These are phyloP conservation scores for Starmerella stellata DNA, from an alignment of 805 yeast genomes.

Conservation along the genomic window DNA sequence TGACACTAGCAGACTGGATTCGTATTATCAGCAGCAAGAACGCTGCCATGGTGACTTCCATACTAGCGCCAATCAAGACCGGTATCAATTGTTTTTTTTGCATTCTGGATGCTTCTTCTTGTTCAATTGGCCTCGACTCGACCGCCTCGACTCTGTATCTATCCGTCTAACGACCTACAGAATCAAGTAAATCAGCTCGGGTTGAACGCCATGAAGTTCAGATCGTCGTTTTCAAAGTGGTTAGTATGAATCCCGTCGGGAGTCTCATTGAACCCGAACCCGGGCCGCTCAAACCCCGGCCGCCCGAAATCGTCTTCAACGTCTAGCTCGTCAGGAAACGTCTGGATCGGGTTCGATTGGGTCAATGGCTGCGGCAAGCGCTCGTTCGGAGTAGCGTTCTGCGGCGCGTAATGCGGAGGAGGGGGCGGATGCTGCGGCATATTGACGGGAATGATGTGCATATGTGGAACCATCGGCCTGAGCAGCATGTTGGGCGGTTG, in stretches of 20 bases:
- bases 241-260: background rate
- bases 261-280: background rate
- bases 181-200: slow-evolving; percentile 16
- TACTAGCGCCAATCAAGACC: too few relatives aligned
- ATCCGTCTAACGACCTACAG: too few relatives aligned
- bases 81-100: too few relatives aligned
- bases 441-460: background rate
- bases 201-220: slow-evolving; percentile 17
- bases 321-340: background rate
- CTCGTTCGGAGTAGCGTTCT: background rate
- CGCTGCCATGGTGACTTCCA: too few relatives aligned
- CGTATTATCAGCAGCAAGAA: too few relatives aligned
- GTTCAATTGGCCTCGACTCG: too few relatives aligned
- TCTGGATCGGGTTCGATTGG: background rate
- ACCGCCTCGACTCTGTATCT: too few relatives aligned
- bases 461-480: background rate
- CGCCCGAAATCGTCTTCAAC: background rate
- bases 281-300: background rate
- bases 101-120: too few relatives aligned
- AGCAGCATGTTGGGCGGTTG: too few relatives aligned
- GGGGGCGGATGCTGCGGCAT: background rate
- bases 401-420: background rate
- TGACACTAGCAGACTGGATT: too few relatives aligned
- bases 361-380: background rate
- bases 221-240: background rate